Evolutionary conservation across 2,329 filamentous ascomycete genomes (phyloP), one percentile per base, ranked within the genome.

Genomic region (Rhynchosporium graminicola): DNA sequence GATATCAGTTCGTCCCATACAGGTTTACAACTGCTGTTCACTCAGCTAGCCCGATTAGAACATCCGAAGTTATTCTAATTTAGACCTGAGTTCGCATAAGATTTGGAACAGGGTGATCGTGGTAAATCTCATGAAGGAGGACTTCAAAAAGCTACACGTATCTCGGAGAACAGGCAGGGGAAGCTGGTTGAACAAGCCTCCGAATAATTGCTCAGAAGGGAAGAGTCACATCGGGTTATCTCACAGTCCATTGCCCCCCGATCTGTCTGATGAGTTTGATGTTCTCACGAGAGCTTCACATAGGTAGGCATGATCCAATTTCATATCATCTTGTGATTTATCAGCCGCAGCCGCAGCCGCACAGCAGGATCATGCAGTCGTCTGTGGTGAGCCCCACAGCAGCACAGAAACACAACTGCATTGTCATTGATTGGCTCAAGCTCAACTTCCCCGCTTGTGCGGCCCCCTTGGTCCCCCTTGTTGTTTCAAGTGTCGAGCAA

Each of bases 401-500:
- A 36, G 26, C 40, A 40, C n/a, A 48, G 52, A 64, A 64, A 64
- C 62, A 57, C 9, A 26, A 36, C 40, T 10, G 0, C 15, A 28
- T 5, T 38, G 6, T 47, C 26, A 61, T 64, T 64, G 62, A 61
- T 64, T 64, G 62, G 62, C 10, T 31, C 4, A 42, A 26, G 45
- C 40, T 54, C 4, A 29, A 57, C 45, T 56, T 42, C 45, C 57
- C 36, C 33, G 54, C 45, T 47, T 10, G 20, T 58, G 52, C 20
- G 36, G 36, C 38, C 43, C 52, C 51, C 46, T 20, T 20, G 20
- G 36, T 26, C 38, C 43, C 52, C 51, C 47, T 59, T 42, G 54
- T 47, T 57, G 62, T 64, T 64, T 64, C 62, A 64, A 36, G 62
- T 61, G 9, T 36, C 33, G 33, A 36, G 33, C 33, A 36, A 36